Base-by-base conservation (phyloP, 805 yeast genomes). In the Hanseniaspora jakobsenii region DNA sequence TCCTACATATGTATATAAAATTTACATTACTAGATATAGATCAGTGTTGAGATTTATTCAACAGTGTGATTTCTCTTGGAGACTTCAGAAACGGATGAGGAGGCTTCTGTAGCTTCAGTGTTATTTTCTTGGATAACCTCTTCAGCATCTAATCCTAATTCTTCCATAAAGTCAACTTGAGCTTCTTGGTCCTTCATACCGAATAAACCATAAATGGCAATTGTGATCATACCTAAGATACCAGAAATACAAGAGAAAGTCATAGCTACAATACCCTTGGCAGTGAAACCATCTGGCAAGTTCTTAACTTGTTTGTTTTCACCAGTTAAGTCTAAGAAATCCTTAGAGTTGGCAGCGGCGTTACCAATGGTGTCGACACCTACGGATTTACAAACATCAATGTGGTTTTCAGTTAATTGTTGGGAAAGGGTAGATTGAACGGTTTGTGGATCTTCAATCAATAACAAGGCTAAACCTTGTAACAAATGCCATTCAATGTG, bases 401-500 rank as follows among this genome's bases (percentile, higher is more conserved):
- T 65, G 65, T 74, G 80, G 61, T 70, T 70, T 2, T 74, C 77
- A 29, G 87, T 71, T 40, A 87, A 58, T 43, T 68, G 68, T 63
- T 81, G 82, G 13, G 63, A 48, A 45, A 64, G 54, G 47, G 67
- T 66, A 16, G 61, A 62, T 61, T 78, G 84, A 39, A 89, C 69
- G 47, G 70, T 70, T 9, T 61, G 53, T 23, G 98, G 98, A 46
- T 85, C 95, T 66, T 89, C 98, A 44, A 89, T 66, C 35, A 91
- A 66, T 9, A 71, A 68, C 46, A 86, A 55, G 10, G 94, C 94
- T 55, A 89, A 72, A 57, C 98, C 98, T 69, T 91, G 97, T 57
- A 78, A 72, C 70, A 89, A 73, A 67, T 91, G 98, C 98, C 98
- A 89, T 62, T 91, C 97, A 57, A 91, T 81, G 62, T 89, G 98